phyloP scores from a whole-genome alignment of 1,284 basidiomycete genomes.

The Stygiomarasmius scandens region DNA sequence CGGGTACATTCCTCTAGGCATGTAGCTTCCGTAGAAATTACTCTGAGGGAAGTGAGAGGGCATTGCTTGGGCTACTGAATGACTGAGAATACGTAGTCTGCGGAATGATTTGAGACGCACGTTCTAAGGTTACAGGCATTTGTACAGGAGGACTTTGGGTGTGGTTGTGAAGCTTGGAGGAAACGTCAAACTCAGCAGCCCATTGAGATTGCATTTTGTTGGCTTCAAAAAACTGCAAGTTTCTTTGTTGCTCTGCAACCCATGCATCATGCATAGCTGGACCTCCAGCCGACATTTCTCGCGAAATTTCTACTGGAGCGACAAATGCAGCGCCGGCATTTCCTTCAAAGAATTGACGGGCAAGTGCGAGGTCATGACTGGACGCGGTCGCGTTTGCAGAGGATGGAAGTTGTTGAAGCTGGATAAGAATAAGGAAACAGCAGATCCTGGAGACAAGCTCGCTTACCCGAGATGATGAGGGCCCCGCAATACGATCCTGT shows the following conservation, averaged over 20 bases:
- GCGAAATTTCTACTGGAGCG: constrained; percentile 41
- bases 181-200: constrained; percentile 51
- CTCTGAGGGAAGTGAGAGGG: constrained; percentile 11
- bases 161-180: constrained; percentile 18
- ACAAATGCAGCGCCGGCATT: constrained; percentile 32
- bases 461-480: constrained; percentile 69
- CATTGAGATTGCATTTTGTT: constrained; percentile 38
- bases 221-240: constrained; percentile 35
- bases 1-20: constrained; percentile 1
- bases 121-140: constrained; percentile 3
- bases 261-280: constrained; percentile 51
- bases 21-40: constrained; percentile 11
- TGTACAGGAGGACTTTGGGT: constrained; percentile 11
- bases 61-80: constrained; percentile 5
- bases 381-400: constrained; percentile 48
- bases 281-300: constrained; percentile 31
- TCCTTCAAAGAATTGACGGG: constrained; percentile 75
- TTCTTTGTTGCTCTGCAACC: constrained; percentile 52
- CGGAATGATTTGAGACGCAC: constrained; percentile 8
- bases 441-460: neutral
- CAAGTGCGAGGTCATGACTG: constrained; percentile 72
- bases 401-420: constrained; percentile 77
- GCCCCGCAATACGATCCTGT: constrained; percentile 73
- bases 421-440: constrained; percentile 4
- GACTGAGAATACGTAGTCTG: neutral